A percentile compares a stretch with the other conserved stretches of the same genome.
Conservation (phyloP, 495 filamentous ascomycete species). For the Penicillium antarcticum region DNA sequence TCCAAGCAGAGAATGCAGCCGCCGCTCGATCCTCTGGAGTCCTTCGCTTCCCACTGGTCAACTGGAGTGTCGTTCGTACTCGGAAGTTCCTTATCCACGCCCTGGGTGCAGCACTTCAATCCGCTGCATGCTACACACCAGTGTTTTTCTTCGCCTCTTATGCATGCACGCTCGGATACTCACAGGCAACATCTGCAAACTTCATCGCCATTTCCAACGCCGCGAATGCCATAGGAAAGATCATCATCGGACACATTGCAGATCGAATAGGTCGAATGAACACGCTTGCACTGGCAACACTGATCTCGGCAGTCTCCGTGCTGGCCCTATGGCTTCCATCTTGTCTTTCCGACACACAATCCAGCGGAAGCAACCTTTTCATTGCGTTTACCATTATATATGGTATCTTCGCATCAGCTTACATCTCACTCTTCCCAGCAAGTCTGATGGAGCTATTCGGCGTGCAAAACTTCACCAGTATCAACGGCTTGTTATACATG, state of each 20-base stretch:
- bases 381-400: conserved; percentile 37
- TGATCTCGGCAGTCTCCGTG: conserved; percentile 33
- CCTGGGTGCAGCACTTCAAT: conserved; percentile 29
- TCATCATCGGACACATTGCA: conserved; percentile 21
- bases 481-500: conserved; percentile 45
- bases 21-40: background rate
- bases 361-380: conserved; percentile 27
- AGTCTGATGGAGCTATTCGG: conserved; percentile 41
- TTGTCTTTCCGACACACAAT: conserved; percentile 14
- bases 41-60: conserved; percentile 24
- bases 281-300: conserved; percentile 32
- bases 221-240: conserved; percentile 24
- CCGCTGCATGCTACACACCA: conserved; percentile 39
- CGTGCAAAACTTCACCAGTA: conserved; percentile 35
- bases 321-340: conserved; percentile 41
- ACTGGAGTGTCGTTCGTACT: conserved; percentile 27
- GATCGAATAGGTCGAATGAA: conserved; percentile 52
- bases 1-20: conserved; percentile 19
- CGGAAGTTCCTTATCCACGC: conserved; percentile 35
- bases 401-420: conserved; percentile 38
- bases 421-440: conserved; percentile 40
- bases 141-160: conserved; percentile 40
- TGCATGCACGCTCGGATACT: conserved; percentile 37
- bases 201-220: conserved; percentile 32
- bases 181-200: conserved; percentile 28